Evolutionary conservation across 176 grass and related monocot species (phyloP).

Genomic region (Calamus simplicifolius): DNA sequence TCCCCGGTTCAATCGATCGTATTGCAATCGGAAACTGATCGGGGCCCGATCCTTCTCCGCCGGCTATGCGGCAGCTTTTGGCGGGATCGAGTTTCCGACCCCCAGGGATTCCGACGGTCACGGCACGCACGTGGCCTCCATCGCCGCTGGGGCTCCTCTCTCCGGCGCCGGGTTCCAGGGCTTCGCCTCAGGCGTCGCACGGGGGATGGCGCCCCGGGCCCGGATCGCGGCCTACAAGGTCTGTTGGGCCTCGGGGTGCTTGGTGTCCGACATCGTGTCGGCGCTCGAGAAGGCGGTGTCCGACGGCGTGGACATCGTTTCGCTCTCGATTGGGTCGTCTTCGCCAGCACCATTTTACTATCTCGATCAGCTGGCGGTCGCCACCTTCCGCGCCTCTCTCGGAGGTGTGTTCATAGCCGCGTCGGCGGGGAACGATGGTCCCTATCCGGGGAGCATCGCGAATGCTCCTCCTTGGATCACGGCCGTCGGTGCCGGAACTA

Average conservation of each 20-base stretch:
- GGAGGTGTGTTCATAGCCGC: slow-evolving; percentile 74
- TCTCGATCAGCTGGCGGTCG: slow-evolving; percentile 79
- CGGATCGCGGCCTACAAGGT: slow-evolving; percentile 88
- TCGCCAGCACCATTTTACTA: slow-evolving; percentile 54
- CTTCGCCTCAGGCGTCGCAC: slow-evolving; percentile 27
- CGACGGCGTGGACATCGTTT: slow-evolving; percentile 87
- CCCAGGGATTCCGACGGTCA: slow-evolving; percentile 89
- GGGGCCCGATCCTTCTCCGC: slow-evolving; percentile 82
- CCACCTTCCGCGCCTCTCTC: slow-evolving; percentile 59
- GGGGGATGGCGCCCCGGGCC: slow-evolving; percentile 37
- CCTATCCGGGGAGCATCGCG: slow-evolving; percentile 59
- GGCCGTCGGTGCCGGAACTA: slow-evolving; percentile 84
- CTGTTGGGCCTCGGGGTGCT: slow-evolving; percentile 84
- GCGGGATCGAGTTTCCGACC: slow-evolving; percentile 47
- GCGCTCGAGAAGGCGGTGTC: slow-evolving; percentile 86
- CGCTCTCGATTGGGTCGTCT: slow-evolving; percentile 76
- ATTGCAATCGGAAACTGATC: slow-evolving; percentile 80
- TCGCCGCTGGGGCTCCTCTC: slow-evolving; percentile 73
- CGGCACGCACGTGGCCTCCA: slow-evolving; percentile 75
- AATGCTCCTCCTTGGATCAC: slow-evolving; percentile 86
- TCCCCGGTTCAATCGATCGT: slow-evolving; percentile 32
- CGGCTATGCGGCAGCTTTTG: slow-evolving; percentile 30
- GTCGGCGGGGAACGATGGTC: slow-evolving; percentile 82
- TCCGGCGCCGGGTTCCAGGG: slow-evolving; percentile 66
- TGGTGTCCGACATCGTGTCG: slow-evolving; percentile 87